Evolutionary conservation across 306 rosid genomes (phyloP), one percentile per base, ranked within the genome.

Genomic region (Citrullus amarus): DNA sequence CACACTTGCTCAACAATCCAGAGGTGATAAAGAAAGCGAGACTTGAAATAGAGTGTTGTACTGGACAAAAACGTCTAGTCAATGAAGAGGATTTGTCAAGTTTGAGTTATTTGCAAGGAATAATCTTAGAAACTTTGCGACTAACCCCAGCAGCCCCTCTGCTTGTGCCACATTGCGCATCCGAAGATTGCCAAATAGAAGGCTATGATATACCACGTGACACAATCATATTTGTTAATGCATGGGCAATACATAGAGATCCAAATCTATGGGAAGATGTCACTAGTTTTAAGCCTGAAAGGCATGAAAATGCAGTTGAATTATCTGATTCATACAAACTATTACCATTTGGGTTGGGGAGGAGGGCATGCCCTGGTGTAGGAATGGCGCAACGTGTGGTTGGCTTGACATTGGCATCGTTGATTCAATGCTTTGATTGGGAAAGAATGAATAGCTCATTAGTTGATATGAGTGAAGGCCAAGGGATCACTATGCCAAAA

Each of bases 341-440:
- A 6, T 63, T 63, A 7, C 70, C 70, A 32, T 63, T 63, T 16
- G 70, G 70, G n/a, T 63, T 34, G 20, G 70, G 70, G 44, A 63
- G 69, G 41, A 62, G 69, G 15, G 70, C 71, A 3, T 65, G 71
- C 48, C 48, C 71, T 1, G 71, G 71, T 16, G 81, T 67, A 79
- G 83, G 17, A 0, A 85, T 7, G 78, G 86, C 68, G n/a, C 86
- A 56, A 50, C 87, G 48, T 0, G 13, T 65, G 6, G 28, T 65
- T 32, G 71, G 71, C 6, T 65, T 65, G 48, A 65, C 71, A 63
- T 36, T 88, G 34, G 88, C 83, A 0, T 81, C 80, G 0, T 3
- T 88, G 56, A 86, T 88, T 59, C 93, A 87, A 28, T 87, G 88
- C 30, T 88, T 90, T 75, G 89, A 90, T 16, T 90, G 93, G 91